phyloP scores from a whole-genome alignment of 768 basidiomycete genomes.

The Auriscalpium vulgare region DNA sequence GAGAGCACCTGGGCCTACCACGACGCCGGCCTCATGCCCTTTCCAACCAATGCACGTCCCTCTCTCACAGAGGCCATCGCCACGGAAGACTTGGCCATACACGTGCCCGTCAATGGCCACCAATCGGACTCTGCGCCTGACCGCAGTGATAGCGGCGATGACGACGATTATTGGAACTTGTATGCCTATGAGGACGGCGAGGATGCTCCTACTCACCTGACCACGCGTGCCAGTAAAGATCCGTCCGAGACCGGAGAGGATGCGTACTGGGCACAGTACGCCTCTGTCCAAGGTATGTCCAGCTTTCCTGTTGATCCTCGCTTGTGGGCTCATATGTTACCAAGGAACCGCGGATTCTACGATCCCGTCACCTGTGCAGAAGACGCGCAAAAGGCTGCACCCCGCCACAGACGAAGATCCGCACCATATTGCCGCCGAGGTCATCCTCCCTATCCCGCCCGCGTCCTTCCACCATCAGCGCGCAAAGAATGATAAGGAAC shows the following conservation, averaged over 20 bases:
- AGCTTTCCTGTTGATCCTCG: not conserved
- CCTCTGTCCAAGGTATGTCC: slow-evolving; percentile 56
- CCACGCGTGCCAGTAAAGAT: slow-evolving; percentile 16
- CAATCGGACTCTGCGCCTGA: not conserved
- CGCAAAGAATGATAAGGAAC: slow-evolving; percentile 18
- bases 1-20: slow-evolving; percentile 58
- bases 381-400: slow-evolving; percentile 21
- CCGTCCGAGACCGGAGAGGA: slow-evolving; percentile 34
- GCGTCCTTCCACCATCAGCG: slow-evolving; percentile 9
- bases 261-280: slow-evolving; percentile 73
- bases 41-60: slow-evolving; percentile 37
- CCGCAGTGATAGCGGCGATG: slow-evolving; percentile 25
- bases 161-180: slow-evolving; percentile 63
- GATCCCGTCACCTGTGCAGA: slow-evolving; percentile 41
- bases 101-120: not conserved
- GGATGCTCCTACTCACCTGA: slow-evolving; percentile 20
- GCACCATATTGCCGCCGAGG: slow-evolving; percentile 11
- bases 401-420: not conserved
- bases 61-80: slow-evolving; percentile 23
- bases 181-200: slow-evolving; percentile 36
- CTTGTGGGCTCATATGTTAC: not conserved
- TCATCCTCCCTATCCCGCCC: slow-evolving; percentile 16
- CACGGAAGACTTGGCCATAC: slow-evolving; percentile 18
- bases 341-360: slow-evolving; percentile 70
- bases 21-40: slow-evolving; percentile 62